Conservation (phyloP, 306 rosid species). For the Gillenia trifoliata region DNA sequence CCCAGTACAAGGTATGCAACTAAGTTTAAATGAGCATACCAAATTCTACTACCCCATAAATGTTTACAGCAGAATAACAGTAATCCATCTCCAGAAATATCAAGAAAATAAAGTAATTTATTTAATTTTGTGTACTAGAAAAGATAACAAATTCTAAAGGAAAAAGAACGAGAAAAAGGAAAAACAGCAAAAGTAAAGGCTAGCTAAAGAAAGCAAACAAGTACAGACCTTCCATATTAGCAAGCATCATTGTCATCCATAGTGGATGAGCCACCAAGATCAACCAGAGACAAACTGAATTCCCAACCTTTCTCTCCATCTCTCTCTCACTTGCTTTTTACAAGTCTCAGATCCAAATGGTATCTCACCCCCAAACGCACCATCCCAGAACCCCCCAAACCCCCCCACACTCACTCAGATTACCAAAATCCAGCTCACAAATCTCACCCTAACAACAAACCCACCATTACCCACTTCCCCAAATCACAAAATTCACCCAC, state of each 20-base stretch:
- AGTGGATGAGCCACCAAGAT: constrained; percentile 52
- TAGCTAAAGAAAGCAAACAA: background rate
- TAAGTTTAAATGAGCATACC: background rate
- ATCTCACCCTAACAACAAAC: constrained; percentile 37
- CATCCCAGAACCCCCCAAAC: constrained; percentile 38
- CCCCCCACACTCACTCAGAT: constrained; percentile 6
- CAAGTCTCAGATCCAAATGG: constrained; percentile 82
- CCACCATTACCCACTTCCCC: constrained; percentile 34
- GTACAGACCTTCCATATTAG: constrained; percentile 87
- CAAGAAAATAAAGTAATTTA: constrained; percentile 2
- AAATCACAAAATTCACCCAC: constrained; percentile 14
- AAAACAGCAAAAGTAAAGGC: background rate
- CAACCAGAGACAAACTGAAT: constrained; percentile 48
- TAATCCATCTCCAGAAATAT: constrained; percentile 13
- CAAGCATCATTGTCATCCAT: constrained; percentile 58
- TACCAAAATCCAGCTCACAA: constrained; percentile 37
- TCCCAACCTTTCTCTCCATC: constrained; percentile 57
- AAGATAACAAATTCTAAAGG: background rate
- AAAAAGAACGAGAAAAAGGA: background rate
- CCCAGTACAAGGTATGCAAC: background rate
- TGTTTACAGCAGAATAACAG: background rate
- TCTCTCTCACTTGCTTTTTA: constrained; percentile 28
- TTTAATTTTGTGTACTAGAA: background rate
- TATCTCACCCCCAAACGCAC: constrained; percentile 31
- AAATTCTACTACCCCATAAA: constrained; percentile 1